Evolutionary conservation across 352 stramenopile species (phyloP).

Genomic region (Phytopythium delawarense): DNA sequence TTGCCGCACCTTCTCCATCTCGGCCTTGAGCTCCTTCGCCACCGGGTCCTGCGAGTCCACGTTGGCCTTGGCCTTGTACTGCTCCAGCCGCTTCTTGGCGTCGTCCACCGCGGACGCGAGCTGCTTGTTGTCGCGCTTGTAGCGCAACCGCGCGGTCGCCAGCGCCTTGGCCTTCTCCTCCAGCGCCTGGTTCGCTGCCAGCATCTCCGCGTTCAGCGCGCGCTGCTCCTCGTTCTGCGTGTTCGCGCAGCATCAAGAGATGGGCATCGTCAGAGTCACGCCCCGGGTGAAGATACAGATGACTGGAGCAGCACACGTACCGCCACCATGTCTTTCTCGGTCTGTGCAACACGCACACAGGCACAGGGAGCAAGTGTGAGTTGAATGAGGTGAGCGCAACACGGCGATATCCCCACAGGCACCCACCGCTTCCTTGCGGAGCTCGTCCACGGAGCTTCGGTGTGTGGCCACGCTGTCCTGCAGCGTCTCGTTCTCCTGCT

Average conservation of each 20-base stretch:
- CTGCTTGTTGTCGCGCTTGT: slow-evolving; percentile 87
- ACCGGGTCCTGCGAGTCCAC: slow-evolving; percentile 70
- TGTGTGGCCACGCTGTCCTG: slow-evolving; percentile 61
- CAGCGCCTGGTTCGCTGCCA: slow-evolving; percentile 76
- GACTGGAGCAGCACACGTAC: slow-evolving; percentile 21
- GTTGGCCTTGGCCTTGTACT: slow-evolving; percentile 76
- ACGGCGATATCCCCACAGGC: not conserved
- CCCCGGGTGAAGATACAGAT: too few relatives aligned
- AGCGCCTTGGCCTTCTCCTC: slow-evolving; percentile 87
- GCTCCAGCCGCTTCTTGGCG: slow-evolving; percentile 76
- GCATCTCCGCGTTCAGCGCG: slow-evolving; percentile 79
- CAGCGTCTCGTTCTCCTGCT: slow-evolving; percentile 75
- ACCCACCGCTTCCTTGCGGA: slow-evolving; percentile 83
- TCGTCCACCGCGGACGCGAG: slow-evolving; percentile 71
- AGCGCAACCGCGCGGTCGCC: slow-evolving; percentile 82
- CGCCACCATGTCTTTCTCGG: slow-evolving; percentile 84
- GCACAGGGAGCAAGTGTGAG: not conserved
- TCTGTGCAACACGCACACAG: slow-evolving; percentile 32
- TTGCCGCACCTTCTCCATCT: slow-evolving; percentile 84
- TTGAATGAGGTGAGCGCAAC: slow-evolving; percentile 4
- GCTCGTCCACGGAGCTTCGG: slow-evolving; percentile 57
- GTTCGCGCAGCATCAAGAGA: not conserved
- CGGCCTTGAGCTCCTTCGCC: slow-evolving; percentile 75
- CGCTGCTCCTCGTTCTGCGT: slow-evolving; percentile 85
- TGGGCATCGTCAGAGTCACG: not conserved